phyloP scores from a whole-genome alignment of 2,329 filamentous ascomycete species.

The Cordyceps cicadae region DNA sequence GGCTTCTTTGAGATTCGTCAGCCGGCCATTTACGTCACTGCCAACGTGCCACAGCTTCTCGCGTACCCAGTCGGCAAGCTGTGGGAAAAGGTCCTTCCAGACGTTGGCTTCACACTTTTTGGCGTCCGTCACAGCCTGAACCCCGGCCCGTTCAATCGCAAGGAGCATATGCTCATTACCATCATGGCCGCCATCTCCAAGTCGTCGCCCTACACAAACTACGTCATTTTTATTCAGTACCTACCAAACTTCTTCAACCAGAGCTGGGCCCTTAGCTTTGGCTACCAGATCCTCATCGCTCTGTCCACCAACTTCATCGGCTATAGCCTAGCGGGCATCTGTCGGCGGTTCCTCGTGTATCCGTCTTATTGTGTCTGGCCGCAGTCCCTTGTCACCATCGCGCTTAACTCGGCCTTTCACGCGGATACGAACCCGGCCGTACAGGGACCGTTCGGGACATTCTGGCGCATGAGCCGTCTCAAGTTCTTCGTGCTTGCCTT shows the following conservation, averaged over 20 bases:
- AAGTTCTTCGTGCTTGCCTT: constrained; percentile 38
- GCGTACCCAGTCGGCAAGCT: constrained; percentile 23
- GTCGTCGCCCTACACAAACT: constrained; percentile 38
- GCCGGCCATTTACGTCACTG: constrained; percentile 27
- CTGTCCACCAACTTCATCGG: constrained; percentile 38
- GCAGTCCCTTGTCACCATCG: constrained; percentile 37
- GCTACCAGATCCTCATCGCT: constrained; percentile 36
- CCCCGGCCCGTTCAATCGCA: constrained; percentile 46
- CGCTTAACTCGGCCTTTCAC: constrained; percentile 39
- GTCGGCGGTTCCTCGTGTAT: constrained; percentile 43
- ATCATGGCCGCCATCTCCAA: constrained; percentile 49
- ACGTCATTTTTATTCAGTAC: constrained; percentile 39
- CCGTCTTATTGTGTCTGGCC: constrained; percentile 46
- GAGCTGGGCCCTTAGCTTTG: constrained; percentile 30
- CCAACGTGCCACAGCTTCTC: constrained; percentile 29
- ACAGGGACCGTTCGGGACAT: constrained; percentile 21
- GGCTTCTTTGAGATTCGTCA: constrained; percentile 30
- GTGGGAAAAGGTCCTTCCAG: constrained; percentile 35
- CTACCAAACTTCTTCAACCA: constrained; percentile 35
- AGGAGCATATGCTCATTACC: constrained; percentile 51
- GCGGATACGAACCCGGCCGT: constrained; percentile 15
- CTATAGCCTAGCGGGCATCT: constrained; percentile 44
- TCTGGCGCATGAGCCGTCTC: constrained; percentile 34
- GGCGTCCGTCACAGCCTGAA: constrained; percentile 38
- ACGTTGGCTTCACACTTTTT: constrained; percentile 34